A percentile compares a stretch with the other conserved stretches of the same genome.
phyloP scores from a whole-genome alignment of 192 early-diverging fungal genomes.

The Coemansia sp. region DNA sequence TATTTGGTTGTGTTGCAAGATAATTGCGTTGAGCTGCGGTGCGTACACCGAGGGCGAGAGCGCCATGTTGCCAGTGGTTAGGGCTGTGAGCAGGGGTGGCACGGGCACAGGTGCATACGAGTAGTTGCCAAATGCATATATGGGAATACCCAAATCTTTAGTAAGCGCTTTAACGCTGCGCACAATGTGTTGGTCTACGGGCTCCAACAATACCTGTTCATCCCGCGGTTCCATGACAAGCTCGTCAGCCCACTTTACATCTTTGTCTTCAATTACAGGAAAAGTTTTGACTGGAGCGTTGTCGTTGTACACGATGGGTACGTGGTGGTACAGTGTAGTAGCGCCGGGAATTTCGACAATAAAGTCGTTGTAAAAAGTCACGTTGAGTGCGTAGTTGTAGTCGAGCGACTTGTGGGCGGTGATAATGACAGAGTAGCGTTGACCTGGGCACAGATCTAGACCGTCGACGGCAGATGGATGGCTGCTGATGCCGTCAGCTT shows the following conservation, averaged over 20 bases:
- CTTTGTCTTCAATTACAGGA: not conserved
- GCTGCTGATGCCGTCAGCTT: conserved; percentile 71
- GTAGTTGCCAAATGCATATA: conserved; percentile 7
- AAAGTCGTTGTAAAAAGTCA: conserved; percentile 58
- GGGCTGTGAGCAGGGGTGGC: conserved; percentile 65
- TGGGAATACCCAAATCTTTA: not conserved
- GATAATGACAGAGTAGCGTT: conserved; percentile 78
- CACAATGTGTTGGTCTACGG: conserved; percentile 37
- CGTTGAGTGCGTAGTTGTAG: conserved; percentile 68
- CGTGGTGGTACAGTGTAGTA: conserved; percentile 55
- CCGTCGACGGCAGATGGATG: conserved; percentile 55
- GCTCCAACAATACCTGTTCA: conserved; percentile 35
- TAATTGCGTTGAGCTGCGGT: conserved; percentile 57
- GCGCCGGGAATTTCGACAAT: conserved; percentile 44
- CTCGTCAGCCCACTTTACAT: conserved; percentile 14
- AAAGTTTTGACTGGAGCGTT: conserved; percentile 51
- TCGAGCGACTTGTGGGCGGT: conserved; percentile 57
- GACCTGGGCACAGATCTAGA: conserved; percentile 64
- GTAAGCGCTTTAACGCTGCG: not conserved
- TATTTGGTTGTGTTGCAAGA: conserved; percentile 62
- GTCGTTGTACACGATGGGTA: conserved; percentile 59
- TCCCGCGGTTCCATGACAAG: conserved; percentile 40
- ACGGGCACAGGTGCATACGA: conserved; percentile 30
- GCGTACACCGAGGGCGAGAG: conserved; percentile 62
- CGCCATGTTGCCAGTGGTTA: conserved; percentile 57